Percentiles rank a stretch among this genome's conserved stretches.
These are phyloP conservation scores for Hymenoscyphus salicellus DNA, from an alignment of 2,329 filamentous ascomycete species.

Conservation along the genomic window DNA sequence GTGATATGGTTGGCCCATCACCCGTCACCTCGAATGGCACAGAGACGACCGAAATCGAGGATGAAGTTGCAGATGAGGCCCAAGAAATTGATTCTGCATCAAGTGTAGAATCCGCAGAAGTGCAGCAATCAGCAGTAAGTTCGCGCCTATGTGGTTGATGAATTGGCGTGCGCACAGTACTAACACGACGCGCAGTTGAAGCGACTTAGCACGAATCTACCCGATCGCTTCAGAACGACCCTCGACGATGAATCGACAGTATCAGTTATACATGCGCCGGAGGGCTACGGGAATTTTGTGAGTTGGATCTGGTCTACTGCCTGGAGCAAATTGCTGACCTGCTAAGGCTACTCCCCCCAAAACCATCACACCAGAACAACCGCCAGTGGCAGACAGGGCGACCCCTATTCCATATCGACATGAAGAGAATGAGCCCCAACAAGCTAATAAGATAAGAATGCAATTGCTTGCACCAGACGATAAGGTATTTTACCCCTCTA, in stretches of 20 bases:
- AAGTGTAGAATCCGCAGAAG: slow-evolving; percentile 31
- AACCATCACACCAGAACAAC: slow-evolving; percentile 21
- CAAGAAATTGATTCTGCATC: slow-evolving; percentile 39
- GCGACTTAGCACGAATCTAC: slow-evolving; percentile 48
- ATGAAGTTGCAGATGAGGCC: slow-evolving; percentile 65
- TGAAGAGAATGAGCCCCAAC: slow-evolving; percentile 16
- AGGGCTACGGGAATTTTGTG: slow-evolving; percentile 80
- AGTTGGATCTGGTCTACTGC: slow-evolving; percentile 31
- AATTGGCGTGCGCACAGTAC: slow-evolving; percentile 11
- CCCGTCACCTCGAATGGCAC: slow-evolving; percentile 84
- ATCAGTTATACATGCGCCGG: slow-evolving; percentile 87
- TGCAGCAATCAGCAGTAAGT: slow-evolving; percentile 30
- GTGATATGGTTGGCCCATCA: slow-evolving; percentile 73
- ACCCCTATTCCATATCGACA: slow-evolving; percentile 35
- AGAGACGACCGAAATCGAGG: slow-evolving; percentile 79
- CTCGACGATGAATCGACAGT: slow-evolving; percentile 70
- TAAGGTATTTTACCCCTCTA: slow-evolving; percentile 25
- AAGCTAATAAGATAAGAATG: slow-evolving; percentile 17
- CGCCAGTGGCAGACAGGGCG: slow-evolving; percentile 27
- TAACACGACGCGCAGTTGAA: slow-evolving; percentile 30
- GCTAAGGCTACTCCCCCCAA: slow-evolving; percentile 21
- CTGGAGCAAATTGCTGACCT: slow-evolving; percentile 17
- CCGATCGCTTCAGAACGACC: slow-evolving; percentile 55
- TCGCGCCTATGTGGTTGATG: slow-evolving; percentile 2
- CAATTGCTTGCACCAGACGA: slow-evolving; percentile 28